Percentiles rank a stretch among this genome's conserved stretches.
These are phyloP conservation scores for Dianthus caryophyllus DNA, from an alignment of 148 eudicot genomes.

Conservation along the genomic window DNA sequence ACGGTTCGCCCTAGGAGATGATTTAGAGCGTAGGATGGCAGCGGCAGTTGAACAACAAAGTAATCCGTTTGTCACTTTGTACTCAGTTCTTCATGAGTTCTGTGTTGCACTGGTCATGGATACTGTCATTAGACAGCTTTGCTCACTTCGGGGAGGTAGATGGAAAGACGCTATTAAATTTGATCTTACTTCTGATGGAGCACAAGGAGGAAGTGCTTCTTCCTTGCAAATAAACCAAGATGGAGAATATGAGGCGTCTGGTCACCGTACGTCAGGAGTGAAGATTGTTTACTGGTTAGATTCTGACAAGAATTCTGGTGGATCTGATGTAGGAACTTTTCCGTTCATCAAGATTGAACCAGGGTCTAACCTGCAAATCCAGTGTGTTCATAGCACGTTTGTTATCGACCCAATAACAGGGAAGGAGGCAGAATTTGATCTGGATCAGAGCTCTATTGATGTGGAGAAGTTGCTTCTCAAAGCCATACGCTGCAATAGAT, in stretches of 20 bases:
- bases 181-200: conserved; percentile 82
- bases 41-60: conserved; percentile 50
- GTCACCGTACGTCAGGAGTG: conserved; percentile 77
- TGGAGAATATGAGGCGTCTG: conserved; percentile 74
- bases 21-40: conserved; percentile 98
- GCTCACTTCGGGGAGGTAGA: conserved; percentile 74
- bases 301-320: conserved; percentile 49
- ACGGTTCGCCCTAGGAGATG: conserved; percentile 85
- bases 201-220: conserved; percentile 53
- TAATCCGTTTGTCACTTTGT: conserved; percentile 69
- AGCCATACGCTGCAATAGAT: conserved; percentile 81
- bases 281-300: conserved; percentile 91
- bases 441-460: conserved; percentile 82
- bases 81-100: conserved; percentile 88
- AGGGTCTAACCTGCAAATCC: conserved; percentile 72
- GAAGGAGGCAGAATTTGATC: conserved; percentile 76
- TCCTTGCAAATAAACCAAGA: conserved; percentile 62
- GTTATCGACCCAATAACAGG: conserved; percentile 79
- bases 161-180: conserved; percentile 97
- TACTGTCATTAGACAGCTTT: conserved; percentile 86
- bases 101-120: conserved; percentile 93
- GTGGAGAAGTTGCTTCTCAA: conserved; percentile 80
- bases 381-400: conserved; percentile 84
- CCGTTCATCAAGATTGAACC: conserved; percentile 91
- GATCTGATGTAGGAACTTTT: conserved; percentile 55